Base-by-base conservation (phyloP, 2,329 filamentous ascomycete genomes). In the Botryotinia convoluta region DNA sequence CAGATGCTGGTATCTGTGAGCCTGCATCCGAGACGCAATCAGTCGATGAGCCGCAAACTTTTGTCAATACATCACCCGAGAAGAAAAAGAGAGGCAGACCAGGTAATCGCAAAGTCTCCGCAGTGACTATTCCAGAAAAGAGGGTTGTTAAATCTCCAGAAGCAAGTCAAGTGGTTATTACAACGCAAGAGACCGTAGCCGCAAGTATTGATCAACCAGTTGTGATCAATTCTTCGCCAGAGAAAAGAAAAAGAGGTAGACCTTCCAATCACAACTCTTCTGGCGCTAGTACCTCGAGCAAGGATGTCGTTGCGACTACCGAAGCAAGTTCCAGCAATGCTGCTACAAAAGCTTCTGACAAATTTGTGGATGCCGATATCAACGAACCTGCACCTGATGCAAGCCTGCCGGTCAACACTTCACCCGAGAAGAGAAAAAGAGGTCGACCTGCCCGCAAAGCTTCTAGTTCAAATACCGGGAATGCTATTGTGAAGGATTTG, bases 241-340 rank as follows among this genome's bases (percentile, higher is more conserved):
- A 48, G 12, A 71, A 71, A 45, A 64, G 45, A 22, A 48, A 39
- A 39, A 57, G 69, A 44, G 69, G 60, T 9, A 63, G 69, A 18
- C 35, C 69, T 44, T 26, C 69, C 3, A 39, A 9, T 54, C 45
- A 48, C 9, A 68, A 68, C 5, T 29, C 64, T 42, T 68, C 64
- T 29, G 4, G 26, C 42, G 12, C 39, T 20, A 68, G 3, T 32
- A 10, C 12, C 1, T 29, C 8, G 8, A 71, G 16, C 10, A 39
- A 63, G 5, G 59, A 51, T n/a, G 4, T 8, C 20, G 0, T 29
- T 14, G 22, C 18, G 6, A 39, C 35, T 29, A 26, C 12, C 26
- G 9, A 68, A 29, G 35, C 45, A 42, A 22, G 22, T 68, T 39
- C 26, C 10, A 68, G 37, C 32, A 18, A 39, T 9, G 35, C 16